Evolutionary conservation across 1,284 basidiomycete genomes (phyloP), one percentile per base, ranked within the genome.

Genomic region (Microbotryum silenes-acaulis): DNA sequence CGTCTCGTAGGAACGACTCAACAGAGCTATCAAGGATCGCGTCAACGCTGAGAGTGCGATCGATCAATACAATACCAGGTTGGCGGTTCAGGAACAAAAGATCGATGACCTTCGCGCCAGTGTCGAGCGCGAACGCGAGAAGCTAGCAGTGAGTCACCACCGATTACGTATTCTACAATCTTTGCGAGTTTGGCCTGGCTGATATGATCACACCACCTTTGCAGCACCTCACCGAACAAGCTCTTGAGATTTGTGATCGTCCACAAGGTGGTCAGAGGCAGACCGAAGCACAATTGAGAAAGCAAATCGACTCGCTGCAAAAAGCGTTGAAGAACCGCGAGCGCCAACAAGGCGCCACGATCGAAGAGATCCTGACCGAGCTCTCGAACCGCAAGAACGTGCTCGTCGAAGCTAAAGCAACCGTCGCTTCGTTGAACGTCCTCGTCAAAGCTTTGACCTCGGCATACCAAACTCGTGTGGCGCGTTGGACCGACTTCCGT

Each of bases 401-500:
- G 9, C 53, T 58, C 1, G 83, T 84, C 72, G 84, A 81, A 64
- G 81, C 84, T 4, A 80, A 80, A 66, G 78, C 77, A 4, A 80
- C 79, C 14, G 37, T 42, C 37, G 37, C 37, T 42, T 42, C 29
- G 73, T 31, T 29, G 16, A 42, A n/a, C 52, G 23, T 47, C 33
- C 31, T 54, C 60, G 58, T 6, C 4, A 57, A 89, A 86, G 78
- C 79, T 46, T 77, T 91, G 51, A 82, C 80, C 68, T 73, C 78
- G 6, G 87, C 90, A 0, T 78, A 91, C 52, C 74, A 79, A 20
- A 72, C 79, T 16, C 88, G 93, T 27, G 75, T 86, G 60, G 73
- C 78, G 14, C 83, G 83, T 68, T 98, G 94, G 94, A 82, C 87
- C 61, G 83, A 87, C 57, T 93, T 96, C 79, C 84, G 93, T 56